Base-by-base conservation (phyloP, 2,329 filamentous ascomycete species). In the Calonectria montana region DNA sequence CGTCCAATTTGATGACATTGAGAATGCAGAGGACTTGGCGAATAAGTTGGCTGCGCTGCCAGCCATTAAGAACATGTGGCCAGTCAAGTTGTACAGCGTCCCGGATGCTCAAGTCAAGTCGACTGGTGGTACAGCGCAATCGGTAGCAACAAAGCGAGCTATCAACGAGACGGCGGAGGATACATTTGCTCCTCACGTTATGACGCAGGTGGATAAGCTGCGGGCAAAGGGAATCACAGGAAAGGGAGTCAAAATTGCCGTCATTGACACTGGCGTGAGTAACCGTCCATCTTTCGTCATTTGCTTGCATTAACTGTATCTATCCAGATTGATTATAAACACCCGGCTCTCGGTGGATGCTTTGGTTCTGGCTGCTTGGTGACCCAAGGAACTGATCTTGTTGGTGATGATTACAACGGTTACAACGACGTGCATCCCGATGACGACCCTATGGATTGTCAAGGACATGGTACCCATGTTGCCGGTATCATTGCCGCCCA, bases 401-500 rank as follows among this genome's bases (percentile, higher is more conserved):
- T 91, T 21, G 91, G 90, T 18, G 89, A 92, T 67, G 83, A 82
- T 57, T 90, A 87, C 80, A 82, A 75, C 53, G 85, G 84, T 47
- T 68, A 72, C 65, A 85, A 84, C 74, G 81, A 77, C 1, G 85
- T 85, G 8, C 71, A 81, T 0, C 87, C 88, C 1, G 88, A 88
- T 73, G 57, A 81, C 2, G 87, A 90, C 72, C 90, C 90, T 2
- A 88, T 88, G 76, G 88, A 88, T 73, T 90, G 89, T 75, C 81
- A 78, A 2, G 90, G 90, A 2, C 91, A 93, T 80, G 91, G 91
- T 27, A 91, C 88, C 1, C 90, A 91, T 79, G 89, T 91, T 27
- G 86, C 90, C 1, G 91, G 91, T 37, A 92, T 90, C 71, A 87
- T 93, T 55, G 91, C 90, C 2, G 91, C 90, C 1, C 88, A 91